A percentile compares a stretch with the other conserved stretches of the same genome.
phyloP scores from a whole-genome alignment of 805 yeast species.

The Suhomyces pyralidae region DNA sequence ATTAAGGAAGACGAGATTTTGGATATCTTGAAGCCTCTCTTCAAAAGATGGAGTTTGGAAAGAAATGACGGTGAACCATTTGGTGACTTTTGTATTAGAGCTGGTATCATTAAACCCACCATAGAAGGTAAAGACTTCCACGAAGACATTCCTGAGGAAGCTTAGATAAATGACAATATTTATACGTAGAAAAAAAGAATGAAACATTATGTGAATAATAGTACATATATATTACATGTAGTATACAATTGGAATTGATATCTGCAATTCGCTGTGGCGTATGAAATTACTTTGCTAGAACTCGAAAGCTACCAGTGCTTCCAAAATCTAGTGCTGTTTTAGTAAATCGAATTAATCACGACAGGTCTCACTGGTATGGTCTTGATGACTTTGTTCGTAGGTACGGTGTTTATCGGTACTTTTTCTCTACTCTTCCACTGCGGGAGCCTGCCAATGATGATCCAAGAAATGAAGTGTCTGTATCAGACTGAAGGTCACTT shows the following conservation, averaged over 20 bases:
- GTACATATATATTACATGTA: neutral
- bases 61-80: constrained; percentile 90
- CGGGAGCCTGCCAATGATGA: neutral
- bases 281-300: too few species aligned
- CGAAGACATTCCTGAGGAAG: constrained; percentile 85
- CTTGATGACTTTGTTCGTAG: neutral
- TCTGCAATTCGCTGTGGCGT: neutral
- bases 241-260: neutral
- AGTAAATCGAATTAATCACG: neutral
- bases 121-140: constrained; percentile 91
- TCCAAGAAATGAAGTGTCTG: neutral
- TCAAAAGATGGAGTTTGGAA: constrained; percentile 92
- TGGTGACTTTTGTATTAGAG: constrained; percentile 88
- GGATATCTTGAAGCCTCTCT: constrained; percentile 72
- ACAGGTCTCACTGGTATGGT: neutral
- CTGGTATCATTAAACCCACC: constrained; percentile 85
- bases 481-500: neutral
- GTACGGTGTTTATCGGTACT: neutral
- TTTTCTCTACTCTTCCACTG: neutral
- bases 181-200: neutral
- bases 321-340: neutral
- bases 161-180: constrained; percentile 23
- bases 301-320: neutral
- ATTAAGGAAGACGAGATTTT: constrained; percentile 88
- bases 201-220: neutral